Conservation (phyloP, 352 stramenopile species). For the Phytophthora sp. region DNA sequence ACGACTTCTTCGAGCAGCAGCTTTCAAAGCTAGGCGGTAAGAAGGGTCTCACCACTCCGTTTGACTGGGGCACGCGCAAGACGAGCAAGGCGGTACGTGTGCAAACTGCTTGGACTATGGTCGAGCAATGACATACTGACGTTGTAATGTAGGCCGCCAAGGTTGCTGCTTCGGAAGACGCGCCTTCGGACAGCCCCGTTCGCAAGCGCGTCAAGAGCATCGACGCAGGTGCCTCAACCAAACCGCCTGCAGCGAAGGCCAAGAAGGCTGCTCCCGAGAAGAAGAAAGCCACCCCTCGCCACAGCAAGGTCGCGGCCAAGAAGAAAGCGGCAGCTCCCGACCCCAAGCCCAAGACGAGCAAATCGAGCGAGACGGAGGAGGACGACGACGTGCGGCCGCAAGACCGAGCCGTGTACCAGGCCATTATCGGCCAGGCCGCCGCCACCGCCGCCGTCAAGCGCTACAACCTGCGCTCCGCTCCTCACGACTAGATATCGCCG, state of each 20-base stretch:
- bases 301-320: conserved; percentile 10
- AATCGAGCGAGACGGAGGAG: conserved; percentile 11
- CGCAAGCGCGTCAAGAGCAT: conserved; percentile 40
- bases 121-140: neutral
- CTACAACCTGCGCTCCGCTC: conserved; percentile 54
- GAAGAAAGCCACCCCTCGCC: conserved; percentile 21
- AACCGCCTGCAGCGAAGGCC: conserved; percentile 10
- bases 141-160: conserved; percentile 14
- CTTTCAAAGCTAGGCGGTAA: conserved; percentile 59
- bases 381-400: conserved; percentile 40
- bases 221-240: neutral
- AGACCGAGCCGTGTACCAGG: conserved; percentile 60
- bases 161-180: conserved; percentile 17
- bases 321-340: neutral
- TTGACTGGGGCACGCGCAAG: conserved; percentile 47
- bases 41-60: conserved; percentile 43
- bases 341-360: conserved; percentile 19
- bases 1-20: conserved; percentile 66
- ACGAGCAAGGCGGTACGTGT: conserved; percentile 30
- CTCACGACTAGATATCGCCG: conserved; percentile 11
- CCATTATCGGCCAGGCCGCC: conserved; percentile 64
- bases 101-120: neutral
- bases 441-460: conserved; percentile 57
- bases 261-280: conserved; percentile 28
- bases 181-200: conserved; percentile 14